A percentile compares a stretch with the other conserved stretches of the same genome.
Evolutionary conservation across 106 monocot genomes (phyloP).

Genomic region (Cymbidium sinense): DNA sequence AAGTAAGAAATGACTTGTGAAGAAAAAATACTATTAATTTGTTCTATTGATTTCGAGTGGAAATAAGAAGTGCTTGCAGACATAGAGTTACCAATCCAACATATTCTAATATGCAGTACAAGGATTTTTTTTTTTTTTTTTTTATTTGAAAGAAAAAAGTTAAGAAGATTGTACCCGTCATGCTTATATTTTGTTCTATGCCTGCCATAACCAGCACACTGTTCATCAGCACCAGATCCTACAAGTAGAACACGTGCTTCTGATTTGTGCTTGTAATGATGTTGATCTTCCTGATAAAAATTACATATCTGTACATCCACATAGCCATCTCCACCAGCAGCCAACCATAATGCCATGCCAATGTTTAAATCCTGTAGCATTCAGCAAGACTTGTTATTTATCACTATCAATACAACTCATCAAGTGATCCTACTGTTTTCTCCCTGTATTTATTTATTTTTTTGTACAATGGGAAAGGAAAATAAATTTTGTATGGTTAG

Average conservation of each 20-base stretch:
- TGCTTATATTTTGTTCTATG: conserved; percentile 71
- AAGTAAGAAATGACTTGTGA: conserved; percentile 5
- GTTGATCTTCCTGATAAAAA: conserved; percentile 12
- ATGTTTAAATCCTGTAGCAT: conserved; percentile 86
- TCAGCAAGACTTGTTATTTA: neutral
- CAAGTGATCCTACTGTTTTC: neutral
- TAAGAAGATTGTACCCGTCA: conserved; percentile 53
- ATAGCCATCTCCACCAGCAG: conserved; percentile 89
- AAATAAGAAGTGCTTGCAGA: neutral
- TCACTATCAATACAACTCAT: neutral
- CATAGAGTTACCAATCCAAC: neutral
- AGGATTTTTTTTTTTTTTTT: neutral
- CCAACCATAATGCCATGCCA: conserved; percentile 89
- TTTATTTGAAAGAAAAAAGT: neutral
- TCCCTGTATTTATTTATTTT: neutral
- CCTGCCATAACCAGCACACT: conserved; percentile 98
- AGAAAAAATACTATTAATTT: neutral
- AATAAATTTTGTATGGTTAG: neutral
- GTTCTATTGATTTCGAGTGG: neutral
- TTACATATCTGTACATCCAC: conserved; percentile 42
- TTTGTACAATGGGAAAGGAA: neutral
- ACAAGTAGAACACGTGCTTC: conserved; percentile 67
- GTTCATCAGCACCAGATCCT: conserved; percentile 99
- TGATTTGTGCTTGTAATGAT: conserved; percentile 57
- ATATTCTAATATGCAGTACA: neutral